Evolutionary conservation across 2,329 filamentous ascomycete genomes (phyloP).

Genomic region (Penicillium palitans): DNA sequence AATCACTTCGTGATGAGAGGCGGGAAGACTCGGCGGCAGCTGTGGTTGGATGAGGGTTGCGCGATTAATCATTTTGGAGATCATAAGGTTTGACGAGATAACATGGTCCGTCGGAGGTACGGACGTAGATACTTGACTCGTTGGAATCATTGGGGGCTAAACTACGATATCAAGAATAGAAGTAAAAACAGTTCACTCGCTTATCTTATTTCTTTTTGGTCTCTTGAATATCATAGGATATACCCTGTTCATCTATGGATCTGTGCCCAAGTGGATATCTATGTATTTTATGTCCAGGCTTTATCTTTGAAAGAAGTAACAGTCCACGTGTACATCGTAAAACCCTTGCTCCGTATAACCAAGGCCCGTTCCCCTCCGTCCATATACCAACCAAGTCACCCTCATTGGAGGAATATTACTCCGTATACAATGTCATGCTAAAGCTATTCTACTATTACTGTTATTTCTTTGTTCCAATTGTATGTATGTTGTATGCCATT

Average conservation of each 20-base stretch:
- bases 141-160: background rate
- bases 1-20: slow-evolving; percentile 40
- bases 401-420: background rate
- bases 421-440: background rate
- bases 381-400: too few species aligned
- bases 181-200: background rate
- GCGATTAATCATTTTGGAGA: slow-evolving; percentile 1
- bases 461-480: background rate
- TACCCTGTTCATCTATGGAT: background rate
- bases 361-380: background rate
- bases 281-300: too few species aligned
- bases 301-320: background rate
- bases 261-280: too few species aligned
- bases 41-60: slow-evolving; percentile 19
- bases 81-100: background rate
- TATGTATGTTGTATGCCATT: background rate
- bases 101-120: background rate
- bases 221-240: background rate
- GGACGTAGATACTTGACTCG: background rate
- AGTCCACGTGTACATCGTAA: background rate
- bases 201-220: background rate
- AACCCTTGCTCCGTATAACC: background rate
- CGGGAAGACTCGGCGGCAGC: slow-evolving; percentile 49
- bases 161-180: background rate
- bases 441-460: background rate